phyloP scores from a whole-genome alignment of 75 land plant genomes.

The Pinus taeda region DNA sequence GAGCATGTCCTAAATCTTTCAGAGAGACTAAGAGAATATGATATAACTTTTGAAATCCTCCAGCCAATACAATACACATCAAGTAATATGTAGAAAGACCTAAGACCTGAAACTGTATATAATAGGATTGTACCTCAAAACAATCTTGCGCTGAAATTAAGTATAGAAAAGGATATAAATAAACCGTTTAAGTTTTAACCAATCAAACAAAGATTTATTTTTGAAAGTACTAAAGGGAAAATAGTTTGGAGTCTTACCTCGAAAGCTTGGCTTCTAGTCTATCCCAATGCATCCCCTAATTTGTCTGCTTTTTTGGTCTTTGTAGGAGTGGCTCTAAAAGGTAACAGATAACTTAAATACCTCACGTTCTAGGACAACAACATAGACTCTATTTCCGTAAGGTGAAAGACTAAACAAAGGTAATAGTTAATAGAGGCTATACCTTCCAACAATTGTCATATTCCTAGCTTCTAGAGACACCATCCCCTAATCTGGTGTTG shows the following conservation, averaged over 20 bases:
- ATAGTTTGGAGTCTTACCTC: slow-evolving; percentile 1
- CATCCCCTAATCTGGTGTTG: too few species aligned
- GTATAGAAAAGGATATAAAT: background rate
- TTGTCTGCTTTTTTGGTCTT: too few species aligned
- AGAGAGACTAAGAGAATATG: background rate
- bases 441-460: too few species aligned
- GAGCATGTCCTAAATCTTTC: background rate
- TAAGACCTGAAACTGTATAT: background rate
- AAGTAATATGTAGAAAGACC: background rate
- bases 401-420: too few species aligned
- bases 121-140: background rate
- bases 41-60: background rate
- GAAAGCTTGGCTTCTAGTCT: too few species aligned
- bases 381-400: too few species aligned
- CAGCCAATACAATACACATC: background rate
- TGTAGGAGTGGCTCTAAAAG: too few species aligned
- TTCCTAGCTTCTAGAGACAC: too few species aligned
- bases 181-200: background rate
- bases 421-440: too few species aligned
- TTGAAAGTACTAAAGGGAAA: background rate
- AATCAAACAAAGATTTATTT: background rate
- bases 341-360: too few species aligned
- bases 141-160: background rate
- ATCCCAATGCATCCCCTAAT: too few species aligned
- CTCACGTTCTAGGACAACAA: too few species aligned